Conservation (phyloP, 108 stramenopile genomes). For the Skeletonema menzelii region DNA sequence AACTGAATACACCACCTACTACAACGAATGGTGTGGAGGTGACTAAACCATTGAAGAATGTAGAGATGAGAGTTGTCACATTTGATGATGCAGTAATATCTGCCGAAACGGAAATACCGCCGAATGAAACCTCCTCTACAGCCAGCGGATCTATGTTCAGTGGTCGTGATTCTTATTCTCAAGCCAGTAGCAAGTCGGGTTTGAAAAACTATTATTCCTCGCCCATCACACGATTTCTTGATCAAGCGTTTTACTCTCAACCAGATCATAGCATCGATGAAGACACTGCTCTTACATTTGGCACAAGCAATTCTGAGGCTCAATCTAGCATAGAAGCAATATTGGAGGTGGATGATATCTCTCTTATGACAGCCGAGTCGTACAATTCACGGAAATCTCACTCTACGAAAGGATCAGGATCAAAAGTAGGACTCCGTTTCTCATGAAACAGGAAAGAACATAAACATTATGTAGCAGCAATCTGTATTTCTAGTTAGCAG, state of each 20-base stretch:
- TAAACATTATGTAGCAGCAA: background rate
- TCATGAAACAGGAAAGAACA: background rate
- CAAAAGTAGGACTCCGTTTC: background rate
- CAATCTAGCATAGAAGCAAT: background rate
- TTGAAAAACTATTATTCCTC: background rate
- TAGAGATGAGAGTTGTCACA: background rate
- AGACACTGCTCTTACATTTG: background rate
- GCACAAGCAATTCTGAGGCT: background rate
- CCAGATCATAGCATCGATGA: background rate
- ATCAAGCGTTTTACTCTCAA: background rate
- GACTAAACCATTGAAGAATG: background rate
- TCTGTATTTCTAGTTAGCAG: background rate
- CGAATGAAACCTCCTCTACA: background rate
- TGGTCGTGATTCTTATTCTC: background rate
- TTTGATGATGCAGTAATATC: background rate
- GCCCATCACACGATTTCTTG: background rate
- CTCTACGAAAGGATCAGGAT: background rate
- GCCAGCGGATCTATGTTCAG: background rate
- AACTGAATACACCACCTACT: background rate
- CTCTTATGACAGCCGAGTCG: background rate
- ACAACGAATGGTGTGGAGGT: no score
- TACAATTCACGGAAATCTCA: background rate
- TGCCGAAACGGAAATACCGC: background rate
- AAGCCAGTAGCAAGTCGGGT: background rate
- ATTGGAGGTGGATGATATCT: background rate